Base-by-base conservation (phyloP, 331 rosid species). In the Acacia pycnantha region DNA sequence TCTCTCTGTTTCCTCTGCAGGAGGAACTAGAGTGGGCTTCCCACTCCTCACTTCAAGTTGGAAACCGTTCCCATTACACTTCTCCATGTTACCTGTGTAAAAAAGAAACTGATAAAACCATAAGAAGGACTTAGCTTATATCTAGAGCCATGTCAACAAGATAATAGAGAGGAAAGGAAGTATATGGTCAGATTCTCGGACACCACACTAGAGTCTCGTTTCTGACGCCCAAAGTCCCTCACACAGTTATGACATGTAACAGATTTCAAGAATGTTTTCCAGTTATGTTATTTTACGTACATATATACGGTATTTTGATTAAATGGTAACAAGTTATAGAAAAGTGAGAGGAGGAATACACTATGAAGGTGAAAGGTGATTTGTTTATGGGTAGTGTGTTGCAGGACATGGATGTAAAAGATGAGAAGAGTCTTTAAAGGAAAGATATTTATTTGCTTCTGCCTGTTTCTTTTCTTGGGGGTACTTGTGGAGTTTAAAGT, bases 1-100 rank as follows among this genome's bases (percentile, higher is more conserved):
- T 80, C 80, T 88, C 85, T 88, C 81, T 41, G 91, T 88, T 81
- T 90, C 90, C 78, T 82, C 91, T 6, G 88, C 89, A 4, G 95
- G 97, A 77, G 66, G 19, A 73, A 92, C 90, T 11, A 85, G 85
- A 69, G 86, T 70, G 79, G 90, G 90, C 74, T 89, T 92, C 31
- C 81, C 84, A 53, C 87, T 80, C 87, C 88, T 87, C 72, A 91
- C 95, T n/a, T 73, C 79, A 3, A 85, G 88, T 61, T 87, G 71
- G 81, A 79, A 79, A 76, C 75, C 86, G 40, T 88, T 47, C 26
- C 81, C 83, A 64, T 79, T 86, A 2, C 82, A 21, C 58, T 43
- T 82, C 76, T 83, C 91, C 94, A 89, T 88, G 67, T 70, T 72
- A 84, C 86, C 92, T 88, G 81, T 33, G 56, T 40, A 13, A 31